Evolutionary conservation across 2,329 filamentous ascomycete genomes (phyloP).

Genomic region (Pestalotiopsis sp.): DNA sequence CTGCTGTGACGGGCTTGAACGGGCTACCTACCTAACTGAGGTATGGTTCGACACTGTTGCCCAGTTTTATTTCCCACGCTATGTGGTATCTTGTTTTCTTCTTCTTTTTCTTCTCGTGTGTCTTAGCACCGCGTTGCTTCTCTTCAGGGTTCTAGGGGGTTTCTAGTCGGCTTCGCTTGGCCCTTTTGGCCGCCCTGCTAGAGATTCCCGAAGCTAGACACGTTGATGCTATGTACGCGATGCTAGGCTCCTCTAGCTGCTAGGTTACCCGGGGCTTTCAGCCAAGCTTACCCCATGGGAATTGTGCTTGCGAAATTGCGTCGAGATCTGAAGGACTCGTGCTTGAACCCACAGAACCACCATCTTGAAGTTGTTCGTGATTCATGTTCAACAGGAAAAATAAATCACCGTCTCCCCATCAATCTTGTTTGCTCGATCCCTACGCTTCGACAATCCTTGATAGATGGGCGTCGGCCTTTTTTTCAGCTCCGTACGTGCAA

Average conservation of each 20-base stretch:
- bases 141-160: conserved; percentile 2
- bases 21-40: neutral
- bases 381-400: neutral
- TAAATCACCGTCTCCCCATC: neutral
- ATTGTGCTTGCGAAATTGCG: conserved; percentile 7
- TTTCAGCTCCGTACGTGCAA: neutral
- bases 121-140: neutral
- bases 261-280: neutral
- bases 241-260: neutral
- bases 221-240: neutral
- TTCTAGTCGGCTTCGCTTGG: conserved; percentile 3
- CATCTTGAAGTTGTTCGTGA: neutral
- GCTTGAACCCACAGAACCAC: conserved; percentile 7
- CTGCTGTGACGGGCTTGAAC: neutral
- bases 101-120: neutral
- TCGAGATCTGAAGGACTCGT: conserved; percentile 1
- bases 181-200: neutral
- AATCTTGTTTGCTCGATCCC: conserved; percentile 1
- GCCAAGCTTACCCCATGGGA: neutral
- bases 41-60: neutral
- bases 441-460: neutral
- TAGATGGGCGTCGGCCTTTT: neutral
- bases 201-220: conserved; percentile 4
- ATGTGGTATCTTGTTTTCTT: neutral
- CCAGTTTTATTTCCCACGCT: neutral